Evolutionary conservation across 257 asterid species (phyloP).

Genomic region (Salvia rosmarinus): DNA sequence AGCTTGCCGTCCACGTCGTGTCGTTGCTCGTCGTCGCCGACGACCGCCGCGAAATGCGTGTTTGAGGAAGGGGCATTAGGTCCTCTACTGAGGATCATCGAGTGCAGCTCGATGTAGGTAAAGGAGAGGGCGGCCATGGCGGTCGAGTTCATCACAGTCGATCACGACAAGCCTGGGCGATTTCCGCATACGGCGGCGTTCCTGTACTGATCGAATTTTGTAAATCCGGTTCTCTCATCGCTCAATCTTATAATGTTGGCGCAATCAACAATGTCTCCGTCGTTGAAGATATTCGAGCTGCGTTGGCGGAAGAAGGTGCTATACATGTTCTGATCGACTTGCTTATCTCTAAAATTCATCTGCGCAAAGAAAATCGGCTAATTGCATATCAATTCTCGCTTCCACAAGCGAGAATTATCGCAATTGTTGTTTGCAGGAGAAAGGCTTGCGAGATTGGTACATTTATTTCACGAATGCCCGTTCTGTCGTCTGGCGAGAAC

Average conservation of each 20-base stretch:
- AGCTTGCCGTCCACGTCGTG: constrained; percentile 69
- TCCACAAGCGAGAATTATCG: constrained; percentile 64
- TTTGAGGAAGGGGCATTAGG: constrained; percentile 97
- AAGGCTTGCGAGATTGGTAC: constrained; percentile 68
- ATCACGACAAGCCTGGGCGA: constrained; percentile 95
- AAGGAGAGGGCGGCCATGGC: constrained; percentile 92
- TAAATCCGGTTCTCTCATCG: constrained; percentile 72
- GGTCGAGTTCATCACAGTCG: constrained; percentile 77
- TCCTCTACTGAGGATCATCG: constrained; percentile 73
- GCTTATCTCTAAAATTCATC: constrained; percentile 64
- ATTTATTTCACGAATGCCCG: constrained; percentile 69
- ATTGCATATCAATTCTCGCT: constrained; percentile 73
- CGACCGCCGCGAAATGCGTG: constrained; percentile 72
- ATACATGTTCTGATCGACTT: constrained; percentile 63
- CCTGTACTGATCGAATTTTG: constrained; percentile 70
- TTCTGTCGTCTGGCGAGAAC: too few relatives aligned
- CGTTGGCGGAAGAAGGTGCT: constrained; percentile 80
- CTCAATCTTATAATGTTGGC: constrained; percentile 77
- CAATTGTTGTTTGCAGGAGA: constrained; percentile 56
- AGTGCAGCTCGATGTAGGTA: constrained; percentile 63
- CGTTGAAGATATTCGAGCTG: constrained; percentile 65
- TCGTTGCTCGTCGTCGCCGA: constrained; percentile 67
- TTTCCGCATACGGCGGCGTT: constrained; percentile 89
- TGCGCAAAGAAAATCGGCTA: constrained; percentile 77
- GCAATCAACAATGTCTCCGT: constrained; percentile 70